Evolutionary conservation across 495 filamentous ascomycete species (phyloP).

Genomic region (Talaromyces proteolyticus): DNA sequence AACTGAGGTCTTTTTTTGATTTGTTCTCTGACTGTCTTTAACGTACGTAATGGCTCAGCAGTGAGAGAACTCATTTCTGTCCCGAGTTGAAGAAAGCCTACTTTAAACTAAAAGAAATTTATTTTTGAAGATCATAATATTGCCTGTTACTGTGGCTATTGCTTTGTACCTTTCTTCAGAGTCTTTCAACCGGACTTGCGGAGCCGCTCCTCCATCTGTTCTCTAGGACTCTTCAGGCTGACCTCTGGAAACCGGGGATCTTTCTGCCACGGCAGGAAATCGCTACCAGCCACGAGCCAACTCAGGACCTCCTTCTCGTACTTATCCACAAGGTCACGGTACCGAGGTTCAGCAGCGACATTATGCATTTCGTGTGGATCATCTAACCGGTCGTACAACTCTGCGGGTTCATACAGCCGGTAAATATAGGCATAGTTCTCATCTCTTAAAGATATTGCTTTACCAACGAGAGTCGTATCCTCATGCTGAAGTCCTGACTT

Average conservation of each 20-base stretch:
- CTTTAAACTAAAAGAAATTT: too few relatives aligned
- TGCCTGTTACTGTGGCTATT: too few relatives aligned
- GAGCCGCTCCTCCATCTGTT: constrained; percentile 13
- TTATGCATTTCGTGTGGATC: constrained; percentile 18
- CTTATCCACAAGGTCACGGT: neutral
- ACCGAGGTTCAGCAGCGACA: too few relatives aligned
- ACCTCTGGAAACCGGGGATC: constrained; percentile 18
- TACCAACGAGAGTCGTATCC: constrained; percentile 18
- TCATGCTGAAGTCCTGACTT: constrained; percentile 21
- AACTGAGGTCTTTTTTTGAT: too few relatives aligned
- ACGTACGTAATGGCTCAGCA: too few relatives aligned
- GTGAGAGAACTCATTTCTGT: too few relatives aligned
- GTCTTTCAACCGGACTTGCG: too few relatives aligned
- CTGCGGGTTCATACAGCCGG: constrained; percentile 19
- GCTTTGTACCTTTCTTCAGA: too few relatives aligned
- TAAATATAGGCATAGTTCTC: constrained; percentile 17
- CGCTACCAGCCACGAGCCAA: constrained; percentile 13
- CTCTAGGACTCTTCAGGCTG: constrained; percentile 12
- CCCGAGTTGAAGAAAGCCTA: too few relatives aligned
- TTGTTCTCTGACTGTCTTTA: too few relatives aligned
- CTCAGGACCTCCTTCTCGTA: constrained; percentile 16
- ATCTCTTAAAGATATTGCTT: constrained; percentile 18
- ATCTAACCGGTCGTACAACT: constrained; percentile 17
- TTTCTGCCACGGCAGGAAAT: constrained; percentile 14
- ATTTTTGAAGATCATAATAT: too few relatives aligned